Base-by-base conservation (phyloP, 116 monocot species). In the Zostera marina region DNA sequence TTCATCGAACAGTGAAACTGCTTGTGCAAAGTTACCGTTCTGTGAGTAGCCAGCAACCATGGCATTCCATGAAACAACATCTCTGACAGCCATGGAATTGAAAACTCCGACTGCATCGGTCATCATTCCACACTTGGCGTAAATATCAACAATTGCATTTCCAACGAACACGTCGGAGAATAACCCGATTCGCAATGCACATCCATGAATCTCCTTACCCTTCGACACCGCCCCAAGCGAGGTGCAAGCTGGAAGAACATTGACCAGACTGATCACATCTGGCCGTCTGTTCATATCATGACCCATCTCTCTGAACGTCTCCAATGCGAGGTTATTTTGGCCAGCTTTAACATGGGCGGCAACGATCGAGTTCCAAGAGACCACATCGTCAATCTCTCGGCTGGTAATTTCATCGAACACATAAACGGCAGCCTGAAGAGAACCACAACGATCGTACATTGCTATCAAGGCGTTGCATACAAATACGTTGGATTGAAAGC, bases 41-140 rank as follows among this genome's bases (percentile, higher is more conserved):
- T 88, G 81, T 3, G 93, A 81, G 65, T 73, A 88, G 9, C 88
- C 93, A 19, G 88, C 77, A 8, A 93, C 84, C 81, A 93, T 75
- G 7, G 77, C 70, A 58, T 87, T 93, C 83, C 87, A 93, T 11
- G 88, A 74, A 7, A 94, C 88, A 42, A 81, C 84, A 62, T 94
- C 93, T 43, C 63, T 78, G 41, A 54, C 45, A 25, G 62, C 63
- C 88, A 88, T 84, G 43, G 44, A 14, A 9, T 77, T 54, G 44
- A 88, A 94, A 61, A 81, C 79, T 44, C 47, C 75, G 46, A 58
- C 61, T 12, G 88, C 84, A 65, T 82, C 61, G 39, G 59, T 52
- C 84, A 88, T 94, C 69, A 59, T 60, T 44, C 75, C 81, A 44
- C 93, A 84, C 66, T 94, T 94, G 11, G 79, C 74, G 62, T 88